phyloP scores from a whole-genome alignment of 176 grass and related monocot species.

The Pharus latifolius region DNA sequence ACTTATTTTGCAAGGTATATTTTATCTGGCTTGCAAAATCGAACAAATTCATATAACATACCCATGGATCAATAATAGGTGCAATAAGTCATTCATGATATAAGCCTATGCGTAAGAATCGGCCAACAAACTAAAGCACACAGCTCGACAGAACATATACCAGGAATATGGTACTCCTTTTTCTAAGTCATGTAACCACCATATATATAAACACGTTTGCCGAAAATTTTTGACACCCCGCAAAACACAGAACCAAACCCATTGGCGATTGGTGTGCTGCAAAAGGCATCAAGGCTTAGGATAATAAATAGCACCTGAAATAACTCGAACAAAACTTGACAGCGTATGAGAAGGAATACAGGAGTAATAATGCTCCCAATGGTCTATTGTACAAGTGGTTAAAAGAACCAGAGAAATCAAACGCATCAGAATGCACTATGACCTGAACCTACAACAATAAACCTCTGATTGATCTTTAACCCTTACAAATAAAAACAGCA shows the following conservation, averaged over 20 bases:
- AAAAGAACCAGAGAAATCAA: slow-evolving; percentile 42
- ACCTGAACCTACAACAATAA: slow-evolving; percentile 47
- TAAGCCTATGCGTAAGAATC: neutral
- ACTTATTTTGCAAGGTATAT: too few species aligned
- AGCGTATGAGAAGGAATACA: slow-evolving; percentile 38
- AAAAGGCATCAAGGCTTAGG: neutral
- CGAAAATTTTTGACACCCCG: neutral
- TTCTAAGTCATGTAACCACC: neutral
- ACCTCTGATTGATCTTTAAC: slow-evolving; percentile 35
- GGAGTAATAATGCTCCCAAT: slow-evolving; percentile 27
- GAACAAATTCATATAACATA: too few species aligned
- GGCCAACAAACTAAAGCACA: neutral
- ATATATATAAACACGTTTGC: neutral
- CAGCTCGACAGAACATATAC: neutral
- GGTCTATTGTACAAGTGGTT: slow-evolving; percentile 75
- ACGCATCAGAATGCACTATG: slow-evolving; percentile 44
- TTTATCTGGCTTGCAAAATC: too few species aligned
- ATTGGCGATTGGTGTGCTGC: neutral
- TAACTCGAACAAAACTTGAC: slow-evolving; percentile 36
- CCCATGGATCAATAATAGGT: neutral
- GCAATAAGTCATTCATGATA: neutral
- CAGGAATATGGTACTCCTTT: neutral
- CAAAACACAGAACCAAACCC: neutral
- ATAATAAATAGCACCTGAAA: slow-evolving; percentile 8
- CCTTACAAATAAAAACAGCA: slow-evolving; percentile 39